These are phyloP conservation scores for Flaveria linearis DNA, from an alignment of 129 eudicot species.

Conservation along the genomic window DNA sequence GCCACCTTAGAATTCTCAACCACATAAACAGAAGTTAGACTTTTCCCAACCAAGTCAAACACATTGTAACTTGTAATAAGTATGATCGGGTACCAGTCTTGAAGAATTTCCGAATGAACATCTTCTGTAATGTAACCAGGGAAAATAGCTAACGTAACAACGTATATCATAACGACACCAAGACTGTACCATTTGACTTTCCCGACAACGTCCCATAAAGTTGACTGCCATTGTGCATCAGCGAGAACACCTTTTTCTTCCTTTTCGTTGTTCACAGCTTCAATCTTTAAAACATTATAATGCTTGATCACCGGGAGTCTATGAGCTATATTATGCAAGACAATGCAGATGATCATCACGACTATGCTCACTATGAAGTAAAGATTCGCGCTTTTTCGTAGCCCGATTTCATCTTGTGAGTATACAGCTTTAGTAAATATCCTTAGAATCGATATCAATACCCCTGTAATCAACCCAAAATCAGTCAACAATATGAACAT, in stretches of 20 bases:
- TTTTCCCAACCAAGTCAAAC: conserved; percentile 83
- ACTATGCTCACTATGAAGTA: conserved; percentile 75
- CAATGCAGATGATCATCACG: conserved; percentile 72
- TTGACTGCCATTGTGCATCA: conserved; percentile 50
- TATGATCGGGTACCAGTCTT: conserved; percentile 86
- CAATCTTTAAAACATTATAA: conserved; percentile 61
- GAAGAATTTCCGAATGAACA: conserved; percentile 65
- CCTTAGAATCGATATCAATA: conserved; percentile 75
- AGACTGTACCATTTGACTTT: conserved; percentile 76
- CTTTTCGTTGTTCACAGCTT: conserved; percentile 61
- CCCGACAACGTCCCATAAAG: conserved; percentile 69
- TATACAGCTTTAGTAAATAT: conserved; percentile 81
- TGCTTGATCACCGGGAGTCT: conserved; percentile 76
- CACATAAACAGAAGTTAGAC: conserved; percentile 63
- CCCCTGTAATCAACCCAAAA: conserved; percentile 55
- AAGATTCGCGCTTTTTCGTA: conserved; percentile 84
- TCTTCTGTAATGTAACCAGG: conserved; percentile 96
- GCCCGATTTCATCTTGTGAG: conserved; percentile 72
- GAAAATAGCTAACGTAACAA: conserved; percentile 82
- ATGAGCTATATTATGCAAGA: conserved; percentile 72
- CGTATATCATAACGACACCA: conserved; percentile 58
- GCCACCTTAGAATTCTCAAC: conserved; percentile 72
- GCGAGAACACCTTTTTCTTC: conserved; percentile 60
- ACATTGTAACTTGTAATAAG: conserved; percentile 73
- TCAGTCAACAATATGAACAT: background rate